These are phyloP conservation scores for Tuber indicum DNA, from an alignment of 495 filamentous ascomycete species.

Conservation along the genomic window DNA sequence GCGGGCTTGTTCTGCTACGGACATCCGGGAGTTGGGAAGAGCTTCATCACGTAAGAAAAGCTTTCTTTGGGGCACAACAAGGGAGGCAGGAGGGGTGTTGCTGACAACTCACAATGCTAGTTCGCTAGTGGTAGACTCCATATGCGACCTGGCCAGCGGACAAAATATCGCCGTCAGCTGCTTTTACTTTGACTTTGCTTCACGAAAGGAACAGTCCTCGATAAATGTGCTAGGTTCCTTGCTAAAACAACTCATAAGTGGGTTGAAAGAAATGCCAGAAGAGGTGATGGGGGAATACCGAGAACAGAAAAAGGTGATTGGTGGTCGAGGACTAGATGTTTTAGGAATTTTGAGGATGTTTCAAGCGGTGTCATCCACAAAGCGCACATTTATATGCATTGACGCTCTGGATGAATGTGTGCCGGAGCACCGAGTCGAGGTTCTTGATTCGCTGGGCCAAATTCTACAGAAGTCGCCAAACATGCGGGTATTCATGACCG, in stretches of 20 bases:
- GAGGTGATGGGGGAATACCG: background rate
- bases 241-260: background rate
- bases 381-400: too few species aligned
- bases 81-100: background rate
- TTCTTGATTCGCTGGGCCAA: too few species aligned
- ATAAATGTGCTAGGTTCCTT: background rate
- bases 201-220: background rate
- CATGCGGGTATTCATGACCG: background rate
- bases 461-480: background rate
- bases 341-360: too few species aligned
- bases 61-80: background rate
- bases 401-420: too few species aligned
- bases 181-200: background rate
- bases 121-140: background rate
- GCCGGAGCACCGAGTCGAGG: too few species aligned
- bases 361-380: too few species aligned
- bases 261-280: background rate
- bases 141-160: background rate
- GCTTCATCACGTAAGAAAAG: background rate
- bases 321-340: too few species aligned
- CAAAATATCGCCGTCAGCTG: background rate
- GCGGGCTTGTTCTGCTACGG: background rate
- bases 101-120: background rate
- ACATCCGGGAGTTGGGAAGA: background rate
- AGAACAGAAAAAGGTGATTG: background rate